Base-by-base conservation (phyloP, 2,329 filamentous ascomycete species). In the Amauroascus verrucosus region DNA sequence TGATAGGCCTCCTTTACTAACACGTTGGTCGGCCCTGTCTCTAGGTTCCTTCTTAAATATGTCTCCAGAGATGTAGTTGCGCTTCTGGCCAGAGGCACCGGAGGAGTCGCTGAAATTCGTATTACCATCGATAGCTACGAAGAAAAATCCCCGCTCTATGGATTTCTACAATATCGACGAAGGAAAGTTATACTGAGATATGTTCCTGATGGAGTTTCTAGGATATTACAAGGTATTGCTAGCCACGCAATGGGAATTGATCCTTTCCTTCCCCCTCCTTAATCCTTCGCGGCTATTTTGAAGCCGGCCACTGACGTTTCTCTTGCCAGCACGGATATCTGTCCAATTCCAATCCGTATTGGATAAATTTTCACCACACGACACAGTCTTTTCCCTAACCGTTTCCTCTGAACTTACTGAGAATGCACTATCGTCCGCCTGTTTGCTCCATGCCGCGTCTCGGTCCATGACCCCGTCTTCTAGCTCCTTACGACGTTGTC, bases 21-120 rank as follows among this genome's bases (percentile, higher is more conserved):
- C 46, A 48, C 40, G 59, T 60, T 58, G 54, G 57, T 56, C 58
- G 43, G 43, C 22, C 26, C 51, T 51, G 45, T 61, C 18, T 54
- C 32, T 65, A 97, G 93, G 93, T 93, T 98, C 65, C 81, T 97
- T 58, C 82, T 98, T 62, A 90, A 91, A 68, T 98, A 98, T 72
- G 78, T 81, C 58, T 85, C 85, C 57, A 84, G 93, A 69, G 93
- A 98, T 75, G 87, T 91, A 62, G 78, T 98, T 57, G 83, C 87
- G 60, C 72, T 98, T 54, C 75, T 93, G 55, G 81, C 77, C 56
- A 81, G 80, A 60, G 93, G 93, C 48, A 85, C 77, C 60, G 86
- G 87, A 60, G 91, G 93, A 58, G 84, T 95, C 55, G 78, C 82
- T 56, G 93, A 97, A 67, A 82, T 93, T 59, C 85, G 89, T 64